Conservation (phyloP, 2,329 filamentous ascomycete species). For the Elsinoe arachidis region DNA sequence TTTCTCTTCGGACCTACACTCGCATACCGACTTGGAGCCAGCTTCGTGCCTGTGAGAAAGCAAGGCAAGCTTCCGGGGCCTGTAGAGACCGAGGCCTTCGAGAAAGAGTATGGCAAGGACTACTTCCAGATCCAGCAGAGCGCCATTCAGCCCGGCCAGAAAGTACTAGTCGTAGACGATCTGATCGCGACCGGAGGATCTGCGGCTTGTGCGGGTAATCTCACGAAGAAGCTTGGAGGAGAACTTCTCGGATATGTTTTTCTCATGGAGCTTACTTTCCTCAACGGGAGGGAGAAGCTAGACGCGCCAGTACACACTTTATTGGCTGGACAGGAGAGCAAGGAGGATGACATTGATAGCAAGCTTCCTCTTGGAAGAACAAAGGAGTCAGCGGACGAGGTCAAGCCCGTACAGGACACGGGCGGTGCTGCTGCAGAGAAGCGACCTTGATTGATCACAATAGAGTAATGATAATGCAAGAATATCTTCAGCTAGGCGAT, state of each 20-base stretch:
- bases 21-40: slow-evolving; percentile 70
- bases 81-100: slow-evolving; percentile 68
- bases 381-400: slow-evolving; percentile 18
- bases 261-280: slow-evolving; percentile 88
- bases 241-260: slow-evolving; percentile 85
- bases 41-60: slow-evolving; percentile 91
- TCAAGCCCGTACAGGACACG: slow-evolving; percentile 20
- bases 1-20: slow-evolving; percentile 92
- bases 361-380: slow-evolving; percentile 20
- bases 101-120: slow-evolving; percentile 95
- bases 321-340: slow-evolving; percentile 52
- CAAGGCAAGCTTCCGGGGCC: slow-evolving; percentile 89
- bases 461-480: slow-evolving; percentile 2
- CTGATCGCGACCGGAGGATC: slow-evolving; percentile 97
- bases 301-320: slow-evolving; percentile 76
- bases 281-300: slow-evolving; percentile 86
- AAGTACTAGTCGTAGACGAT: slow-evolving; percentile 89
- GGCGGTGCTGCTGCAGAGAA: slow-evolving; percentile 19
- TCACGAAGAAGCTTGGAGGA: slow-evolving; percentile 79
- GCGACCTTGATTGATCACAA: slow-evolving; percentile 18
- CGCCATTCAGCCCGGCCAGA: slow-evolving; percentile 75
- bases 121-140: slow-evolving; percentile 92
- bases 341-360: slow-evolving; percentile 12
- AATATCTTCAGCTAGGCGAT: too few relatives aligned
- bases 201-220: slow-evolving; percentile 74